A percentile compares a stretch with the other conserved stretches of the same genome.
Evolutionary conservation across 352 stramenopile species (phyloP).

Genomic region (Phytopythium mirpurense): DNA sequence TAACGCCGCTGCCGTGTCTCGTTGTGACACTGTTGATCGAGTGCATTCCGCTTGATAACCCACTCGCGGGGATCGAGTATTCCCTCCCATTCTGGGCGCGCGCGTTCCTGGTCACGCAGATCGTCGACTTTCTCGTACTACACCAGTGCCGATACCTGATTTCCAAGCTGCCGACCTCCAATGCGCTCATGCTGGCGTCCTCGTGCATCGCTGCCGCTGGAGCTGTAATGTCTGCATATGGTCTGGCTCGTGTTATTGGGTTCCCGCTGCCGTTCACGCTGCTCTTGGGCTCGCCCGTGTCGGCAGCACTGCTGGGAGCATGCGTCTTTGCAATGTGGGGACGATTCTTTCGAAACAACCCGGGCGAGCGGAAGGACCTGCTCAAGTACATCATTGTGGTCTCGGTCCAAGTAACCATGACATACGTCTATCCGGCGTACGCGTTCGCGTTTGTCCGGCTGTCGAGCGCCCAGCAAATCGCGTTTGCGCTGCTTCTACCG

Average conservation of each 20-base stretch:
- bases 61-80: too few species aligned
- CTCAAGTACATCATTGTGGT: constrained; percentile 25
- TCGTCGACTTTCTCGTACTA: constrained; percentile 2
- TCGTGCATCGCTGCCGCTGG: constrained; percentile 17
- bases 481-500: constrained; percentile 12
- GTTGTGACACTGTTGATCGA: too few species aligned
- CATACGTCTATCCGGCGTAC: constrained; percentile 3
- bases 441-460: background rate
- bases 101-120: background rate
- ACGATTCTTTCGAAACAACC: constrained; percentile 13
- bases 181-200: constrained; percentile 4
- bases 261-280: constrained; percentile 39
- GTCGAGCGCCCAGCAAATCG: background rate
- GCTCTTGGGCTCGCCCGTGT: constrained; percentile 16
- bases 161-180: constrained; percentile 12
- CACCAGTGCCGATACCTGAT: constrained; percentile 7
- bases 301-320: constrained; percentile 14
- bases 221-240: constrained; percentile 16
- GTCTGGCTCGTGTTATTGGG: constrained; percentile 22
- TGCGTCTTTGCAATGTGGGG: constrained; percentile 22
- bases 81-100: too few species aligned
- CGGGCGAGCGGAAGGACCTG: constrained; percentile 12
- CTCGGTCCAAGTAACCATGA: background rate
- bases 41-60: too few species aligned
- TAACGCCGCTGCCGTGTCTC: constrained; percentile 22